Base-by-base conservation (phyloP, 345 rosid genomes). In the Dipteronia dyeriana region DNA sequence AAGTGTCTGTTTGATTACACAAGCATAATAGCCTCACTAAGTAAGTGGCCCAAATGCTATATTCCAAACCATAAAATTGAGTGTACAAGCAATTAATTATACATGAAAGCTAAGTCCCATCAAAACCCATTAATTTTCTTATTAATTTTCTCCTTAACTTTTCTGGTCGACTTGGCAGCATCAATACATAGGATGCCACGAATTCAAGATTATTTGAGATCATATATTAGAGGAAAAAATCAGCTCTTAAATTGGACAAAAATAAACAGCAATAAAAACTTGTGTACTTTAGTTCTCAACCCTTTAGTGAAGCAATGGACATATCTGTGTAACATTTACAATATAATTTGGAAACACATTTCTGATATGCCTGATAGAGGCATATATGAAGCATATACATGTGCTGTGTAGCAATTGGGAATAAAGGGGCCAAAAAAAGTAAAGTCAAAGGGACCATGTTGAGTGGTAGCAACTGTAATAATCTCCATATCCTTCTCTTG, bases 401-500 rank as follows among this genome's bases (percentile, higher is more conserved):
- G 84, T 79, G 77, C 60, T 60, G 57, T 78, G 63, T 70, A 66
- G 29, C 25, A 73, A 75, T 47, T 49, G 77, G 49, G 49, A 66
- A 72, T 39, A 78, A 71, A 69, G 5, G 41, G 79, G 73, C 81
- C 83, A 34, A 34, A 78, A 78, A 87, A 84, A 76, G 60, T 80
- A 77, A 59, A 81, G 88, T 88, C 91, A 86, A 79, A 86, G 79
- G 79, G 89, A 82, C 85, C 89, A 86, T 62, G 84, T 73, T 67
- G 87, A 80, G 51, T 82, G 80, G 82, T 75, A 77, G 76, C 71
- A 61, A 67, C 39, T 77, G 67, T 76, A 4, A 3, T 49, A 65
- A 53, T 83, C 87, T 84, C 84, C 86, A 79, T 81, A 73, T 79
- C 79, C 45, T 72, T 82, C 83, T 71, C 73, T 81, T 49, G 47